Conservation (phyloP, 208 protist genomes). For the Trypanosoma melophagium region DNA sequence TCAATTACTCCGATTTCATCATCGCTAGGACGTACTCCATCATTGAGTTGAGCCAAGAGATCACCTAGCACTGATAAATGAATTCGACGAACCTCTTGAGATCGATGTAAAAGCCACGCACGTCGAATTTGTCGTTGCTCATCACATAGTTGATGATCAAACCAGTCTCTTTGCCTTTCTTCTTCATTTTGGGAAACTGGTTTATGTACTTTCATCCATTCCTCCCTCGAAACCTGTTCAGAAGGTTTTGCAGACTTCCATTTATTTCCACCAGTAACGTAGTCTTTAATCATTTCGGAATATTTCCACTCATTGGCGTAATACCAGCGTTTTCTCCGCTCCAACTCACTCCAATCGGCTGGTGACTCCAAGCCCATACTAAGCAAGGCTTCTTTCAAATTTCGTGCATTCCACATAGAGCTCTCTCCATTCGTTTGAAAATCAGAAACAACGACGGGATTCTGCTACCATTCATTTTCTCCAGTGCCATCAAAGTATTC, state of each 20-base stretch:
- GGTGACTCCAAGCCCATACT: conserved; percentile 31
- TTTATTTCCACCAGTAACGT: conserved; percentile 27
- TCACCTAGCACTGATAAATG: conserved; percentile 32
- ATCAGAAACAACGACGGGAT: conserved; percentile 27
- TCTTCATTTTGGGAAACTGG: conserved; percentile 18
- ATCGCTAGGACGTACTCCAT: conserved; percentile 36
- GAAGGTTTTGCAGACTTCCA: conserved; percentile 22
- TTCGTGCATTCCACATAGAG: conserved; percentile 35
- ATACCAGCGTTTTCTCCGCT: conserved; percentile 35
- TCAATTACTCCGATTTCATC: conserved; percentile 36
- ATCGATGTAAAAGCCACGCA: conserved; percentile 27
- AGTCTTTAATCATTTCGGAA: conserved; percentile 29
- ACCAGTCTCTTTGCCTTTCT: conserved; percentile 26
- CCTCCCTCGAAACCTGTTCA: conserved; percentile 22
- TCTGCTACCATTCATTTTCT: conserved; percentile 45
- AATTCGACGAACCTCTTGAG: conserved; percentile 31
- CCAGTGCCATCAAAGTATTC: conserved; percentile 29
- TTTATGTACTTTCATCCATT: conserved; percentile 31
- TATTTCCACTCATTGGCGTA: conserved; percentile 31
- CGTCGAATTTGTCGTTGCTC: conserved; percentile 29
- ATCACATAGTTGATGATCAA: conserved; percentile 32
- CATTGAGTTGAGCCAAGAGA: conserved; percentile 32
- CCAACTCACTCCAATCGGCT: conserved; percentile 22
- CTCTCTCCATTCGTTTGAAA: conserved; percentile 22
- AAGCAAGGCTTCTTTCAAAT: conserved; percentile 23